These are phyloP conservation scores for Ophiostoma piceae DNA, from an alignment of 2,329 filamentous ascomycete genomes.

Conservation along the genomic window DNA sequence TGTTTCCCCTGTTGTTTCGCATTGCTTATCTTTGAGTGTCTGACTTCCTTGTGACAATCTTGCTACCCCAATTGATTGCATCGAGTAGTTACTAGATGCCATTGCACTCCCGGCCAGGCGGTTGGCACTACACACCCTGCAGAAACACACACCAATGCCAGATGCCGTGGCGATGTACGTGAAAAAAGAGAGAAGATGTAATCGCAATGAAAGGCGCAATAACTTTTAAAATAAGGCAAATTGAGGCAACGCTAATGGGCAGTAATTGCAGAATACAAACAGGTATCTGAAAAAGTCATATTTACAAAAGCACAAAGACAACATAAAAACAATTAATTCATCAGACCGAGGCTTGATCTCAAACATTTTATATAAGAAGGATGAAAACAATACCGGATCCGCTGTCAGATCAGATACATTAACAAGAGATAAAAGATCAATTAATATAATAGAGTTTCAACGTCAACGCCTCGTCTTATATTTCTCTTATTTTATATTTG, in stretches of 20 bases:
- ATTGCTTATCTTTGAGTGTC: neutral
- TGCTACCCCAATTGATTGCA: neutral
- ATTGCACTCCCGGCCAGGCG: neutral
- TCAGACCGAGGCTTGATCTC: neutral
- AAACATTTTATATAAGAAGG: neutral
- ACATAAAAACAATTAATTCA: neutral
- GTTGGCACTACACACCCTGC: constrained; percentile 7
- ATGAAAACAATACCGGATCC: neutral
- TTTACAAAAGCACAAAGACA: neutral
- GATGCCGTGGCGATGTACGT: too few species aligned
- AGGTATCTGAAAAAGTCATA: neutral
- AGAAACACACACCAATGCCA: neutral
- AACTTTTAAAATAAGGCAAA: too few species aligned
- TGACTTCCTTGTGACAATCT: neutral
- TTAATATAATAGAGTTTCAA: neutral
- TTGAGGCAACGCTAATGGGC: too few species aligned
- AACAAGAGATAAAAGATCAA: constrained; percentile 6
- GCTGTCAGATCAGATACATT: constrained; percentile 11
- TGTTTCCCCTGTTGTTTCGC: neutral
- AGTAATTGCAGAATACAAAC: too few species aligned
- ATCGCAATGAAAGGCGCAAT: too few species aligned
- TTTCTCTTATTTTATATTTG: neutral
- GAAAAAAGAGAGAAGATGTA: too few species aligned
- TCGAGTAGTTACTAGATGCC: neutral
- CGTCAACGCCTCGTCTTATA: neutral